phyloP scores from a whole-genome alignment of 192 early-diverging fungal species.

The Allomyces macrogynus region DNA sequence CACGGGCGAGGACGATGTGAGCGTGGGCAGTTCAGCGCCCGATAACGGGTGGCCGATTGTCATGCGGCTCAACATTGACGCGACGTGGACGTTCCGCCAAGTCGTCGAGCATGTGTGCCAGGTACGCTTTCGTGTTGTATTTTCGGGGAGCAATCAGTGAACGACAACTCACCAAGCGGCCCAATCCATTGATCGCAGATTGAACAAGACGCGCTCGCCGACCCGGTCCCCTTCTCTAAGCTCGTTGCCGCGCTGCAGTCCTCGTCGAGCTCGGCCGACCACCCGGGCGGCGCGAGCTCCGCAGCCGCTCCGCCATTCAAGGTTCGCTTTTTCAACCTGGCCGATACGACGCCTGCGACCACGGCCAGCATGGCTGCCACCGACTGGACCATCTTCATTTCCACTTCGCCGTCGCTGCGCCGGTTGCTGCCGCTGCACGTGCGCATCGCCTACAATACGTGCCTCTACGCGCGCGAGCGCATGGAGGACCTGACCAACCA shows the following conservation, averaged over 20 bases:
- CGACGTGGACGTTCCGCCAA: conserved; percentile 42
- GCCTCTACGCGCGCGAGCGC: conserved; percentile 65
- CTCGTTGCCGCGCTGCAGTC: conserved; percentile 35
- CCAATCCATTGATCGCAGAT: conserved; percentile 18
- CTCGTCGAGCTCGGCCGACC: conserved; percentile 4
- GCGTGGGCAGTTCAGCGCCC: conserved; percentile 65
- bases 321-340: conserved; percentile 90
- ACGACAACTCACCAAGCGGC: neutral
- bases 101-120: conserved; percentile 49
- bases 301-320: conserved; percentile 57
- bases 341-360: conserved; percentile 71
- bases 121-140: conserved; percentile 15
- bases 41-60: conserved; percentile 67
- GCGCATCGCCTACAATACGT: conserved; percentile 78
- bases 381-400: conserved; percentile 72
- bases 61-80: conserved; percentile 48
- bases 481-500: conserved; percentile 79
- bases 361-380: conserved; percentile 42
- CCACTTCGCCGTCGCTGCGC: conserved; percentile 56
- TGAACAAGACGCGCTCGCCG: conserved; percentile 52
- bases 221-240: conserved; percentile 67
- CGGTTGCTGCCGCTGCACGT: conserved; percentile 67
- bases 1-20: conserved; percentile 88
- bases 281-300: conserved; percentile 6
- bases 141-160: conserved; percentile 1